Evolutionary conservation across 192 early-diverging fungal genomes (phyloP).

Genomic region (Phlyctochytrium arcticum): DNA sequence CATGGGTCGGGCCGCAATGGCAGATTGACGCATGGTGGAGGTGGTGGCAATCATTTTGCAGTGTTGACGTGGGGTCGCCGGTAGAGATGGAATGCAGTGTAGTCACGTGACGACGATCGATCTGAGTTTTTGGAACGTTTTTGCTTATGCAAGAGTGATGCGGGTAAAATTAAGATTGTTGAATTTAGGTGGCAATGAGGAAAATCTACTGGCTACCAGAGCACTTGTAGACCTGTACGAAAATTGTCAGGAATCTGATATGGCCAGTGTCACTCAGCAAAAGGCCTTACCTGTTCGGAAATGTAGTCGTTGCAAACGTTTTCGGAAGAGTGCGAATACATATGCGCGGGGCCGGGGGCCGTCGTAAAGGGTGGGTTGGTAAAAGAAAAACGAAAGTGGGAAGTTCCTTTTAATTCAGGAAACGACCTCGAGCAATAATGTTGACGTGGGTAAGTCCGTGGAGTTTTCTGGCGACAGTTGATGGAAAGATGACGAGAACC

Average conservation of each 20-base stretch:
- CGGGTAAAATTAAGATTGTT: neutral
- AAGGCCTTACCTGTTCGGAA: conserved; percentile 68
- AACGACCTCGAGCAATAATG: neutral
- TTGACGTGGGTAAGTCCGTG: too few relatives aligned
- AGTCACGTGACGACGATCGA: too few relatives aligned
- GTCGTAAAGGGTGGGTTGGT: neutral
- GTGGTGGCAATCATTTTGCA: neutral
- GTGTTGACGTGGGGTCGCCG: neutral
- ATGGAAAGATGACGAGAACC: too few relatives aligned
- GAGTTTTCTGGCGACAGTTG: too few relatives aligned
- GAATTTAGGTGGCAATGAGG: neutral
- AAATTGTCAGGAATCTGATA: neutral
- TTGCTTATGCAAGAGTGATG: too few relatives aligned
- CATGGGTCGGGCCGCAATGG: too few relatives aligned
- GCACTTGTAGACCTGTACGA: conserved; percentile 37
- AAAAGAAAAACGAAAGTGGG: neutral
- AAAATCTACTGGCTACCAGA: conserved; percentile 11
- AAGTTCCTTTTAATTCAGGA: neutral
- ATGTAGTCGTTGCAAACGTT: conserved; percentile 87
- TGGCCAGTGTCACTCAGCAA: neutral
- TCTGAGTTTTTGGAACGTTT: too few relatives aligned
- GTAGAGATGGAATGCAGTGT: too few relatives aligned
- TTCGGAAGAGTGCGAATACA: conserved; percentile 69
- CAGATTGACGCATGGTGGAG: neutral
- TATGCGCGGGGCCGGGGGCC: too few relatives aligned